Base-by-base conservation (phyloP, 129 eudicot species). In the Artemisia annua region DNA sequence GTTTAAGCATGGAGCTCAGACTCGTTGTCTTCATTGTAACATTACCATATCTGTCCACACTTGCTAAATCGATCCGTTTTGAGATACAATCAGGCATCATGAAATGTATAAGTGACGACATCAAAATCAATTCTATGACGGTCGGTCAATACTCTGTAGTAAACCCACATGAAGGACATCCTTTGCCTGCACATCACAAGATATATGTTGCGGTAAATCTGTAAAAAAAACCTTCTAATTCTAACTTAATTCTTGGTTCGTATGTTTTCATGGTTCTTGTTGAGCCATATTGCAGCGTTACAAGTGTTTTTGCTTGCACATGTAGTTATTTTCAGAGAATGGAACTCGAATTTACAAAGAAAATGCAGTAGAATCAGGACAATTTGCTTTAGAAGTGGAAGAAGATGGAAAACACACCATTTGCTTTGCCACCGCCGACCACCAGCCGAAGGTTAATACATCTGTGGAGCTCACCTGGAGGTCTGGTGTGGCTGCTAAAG, bases 401-500 rank as follows among this genome's bases (percentile, higher is more conserved):
- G 96, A 93, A 63, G 89, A 88, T 22, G 98, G 97, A 39, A 84
- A 81, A 32, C 87, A 89, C 73, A 75, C 86, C 83, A 81, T 92
- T 74, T 93, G 98, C 80, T 85, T 93, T 84, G 81, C 83, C 28
- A 83, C 89, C 5, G 35, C 51, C 16, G 78, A 77, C 28, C 90
- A 87, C 80, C 65, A 76, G 5, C 96, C 98, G 0, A 30, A 83
- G 7, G 67, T 71, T 1, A 86, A 88, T 15, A 11, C 83, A 30
- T 82, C 91, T 7, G 71, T 93, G 66, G 98, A 93, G 44, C 81
- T 93, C 76, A 92, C 83, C 48, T 93, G 98, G 98, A 87, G 86
- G 78, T 82, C 97, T 0, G 97, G 97, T 54, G 84, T 93, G 54
- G 84, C 85, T 64, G 88, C 92, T 28, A 86, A 84, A 86, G 87